Conservation (phyloP, 2,329 filamentous ascomycete genomes). For the Beauveria bassiana region DNA sequence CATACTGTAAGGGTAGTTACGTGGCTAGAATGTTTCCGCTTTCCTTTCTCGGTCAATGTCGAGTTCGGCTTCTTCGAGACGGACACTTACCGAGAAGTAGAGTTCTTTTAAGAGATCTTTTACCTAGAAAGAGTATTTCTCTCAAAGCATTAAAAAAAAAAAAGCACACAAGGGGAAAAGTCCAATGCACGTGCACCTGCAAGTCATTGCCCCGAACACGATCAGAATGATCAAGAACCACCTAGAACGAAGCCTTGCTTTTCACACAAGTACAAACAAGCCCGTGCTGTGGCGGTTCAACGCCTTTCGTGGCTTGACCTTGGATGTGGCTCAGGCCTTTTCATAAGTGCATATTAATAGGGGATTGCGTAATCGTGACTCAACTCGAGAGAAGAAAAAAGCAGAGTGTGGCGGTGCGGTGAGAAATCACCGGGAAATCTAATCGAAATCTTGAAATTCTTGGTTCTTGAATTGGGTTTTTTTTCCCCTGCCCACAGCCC, state of each 20-base stretch:
- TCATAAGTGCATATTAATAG: background rate
- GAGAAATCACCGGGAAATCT: constrained; percentile 1
- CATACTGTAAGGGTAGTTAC: background rate
- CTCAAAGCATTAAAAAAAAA: background rate
- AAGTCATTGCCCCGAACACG: background rate
- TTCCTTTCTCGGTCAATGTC: background rate
- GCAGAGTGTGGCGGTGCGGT: background rate
- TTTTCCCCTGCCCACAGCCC: background rate
- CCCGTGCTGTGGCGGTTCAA: background rate
- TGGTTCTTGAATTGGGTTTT: background rate
- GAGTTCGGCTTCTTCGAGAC: background rate
- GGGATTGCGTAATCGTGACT: constrained; percentile 10
- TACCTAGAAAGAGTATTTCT: too few relatives aligned
- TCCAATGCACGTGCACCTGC: too few relatives aligned
- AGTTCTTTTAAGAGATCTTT: too few relatives aligned
- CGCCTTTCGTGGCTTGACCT: background rate
- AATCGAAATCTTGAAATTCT: constrained; percentile 7
- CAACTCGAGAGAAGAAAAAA: background rate
- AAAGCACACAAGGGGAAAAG: background rate
- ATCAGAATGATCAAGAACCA: background rate
- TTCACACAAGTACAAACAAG: too few relatives aligned
- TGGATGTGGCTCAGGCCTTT: constrained; percentile 1
- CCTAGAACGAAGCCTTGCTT: background rate
- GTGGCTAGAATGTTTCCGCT: background rate
- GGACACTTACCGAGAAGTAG: too few relatives aligned